phyloP scores from a whole-genome alignment of 352 stramenopile genomes.

The Phytopythium vexans region DNA sequence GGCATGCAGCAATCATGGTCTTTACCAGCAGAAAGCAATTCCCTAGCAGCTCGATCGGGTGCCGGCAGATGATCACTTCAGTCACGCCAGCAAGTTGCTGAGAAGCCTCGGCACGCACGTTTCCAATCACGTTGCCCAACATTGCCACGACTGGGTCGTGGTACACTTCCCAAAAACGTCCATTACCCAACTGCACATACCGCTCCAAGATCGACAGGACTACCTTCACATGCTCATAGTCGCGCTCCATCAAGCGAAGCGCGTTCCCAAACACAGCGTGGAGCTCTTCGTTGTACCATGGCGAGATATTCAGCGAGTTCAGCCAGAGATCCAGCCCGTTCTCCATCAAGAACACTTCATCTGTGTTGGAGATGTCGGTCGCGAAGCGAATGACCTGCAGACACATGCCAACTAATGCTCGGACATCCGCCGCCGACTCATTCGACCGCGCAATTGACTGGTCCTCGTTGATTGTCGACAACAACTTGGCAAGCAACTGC shows the following conservation, averaged over 20 bases:
- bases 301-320: constrained; percentile 43
- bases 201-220: constrained; percentile 51
- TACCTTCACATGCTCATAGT: constrained; percentile 76
- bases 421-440: constrained; percentile 6
- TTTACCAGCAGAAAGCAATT: constrained; percentile 28
- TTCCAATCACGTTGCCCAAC: constrained; percentile 50
- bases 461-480: constrained; percentile 52
- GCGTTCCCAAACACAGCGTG: constrained; percentile 66
- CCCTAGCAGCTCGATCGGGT: constrained; percentile 39
- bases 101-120: constrained; percentile 66
- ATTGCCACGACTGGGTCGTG: constrained; percentile 34
- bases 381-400: constrained; percentile 66
- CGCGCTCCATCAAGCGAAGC: constrained; percentile 62
- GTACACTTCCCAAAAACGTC: constrained; percentile 71
- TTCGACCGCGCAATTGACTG: constrained; percentile 1
- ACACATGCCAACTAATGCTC: constrained; percentile 62
- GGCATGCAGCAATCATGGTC: constrained; percentile 43
- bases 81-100: constrained; percentile 47
- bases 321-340: constrained; percentile 73
- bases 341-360: constrained; percentile 87
- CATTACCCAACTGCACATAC: constrained; percentile 57
- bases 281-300: constrained; percentile 60
- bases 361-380: constrained; percentile 74
- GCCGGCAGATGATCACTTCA: constrained; percentile 35
- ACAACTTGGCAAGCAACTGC: constrained; percentile 63